These are phyloP conservation scores for Dimargaris xerosporica DNA, from an alignment of 192 early-diverging fungal species.

Conservation along the genomic window DNA sequence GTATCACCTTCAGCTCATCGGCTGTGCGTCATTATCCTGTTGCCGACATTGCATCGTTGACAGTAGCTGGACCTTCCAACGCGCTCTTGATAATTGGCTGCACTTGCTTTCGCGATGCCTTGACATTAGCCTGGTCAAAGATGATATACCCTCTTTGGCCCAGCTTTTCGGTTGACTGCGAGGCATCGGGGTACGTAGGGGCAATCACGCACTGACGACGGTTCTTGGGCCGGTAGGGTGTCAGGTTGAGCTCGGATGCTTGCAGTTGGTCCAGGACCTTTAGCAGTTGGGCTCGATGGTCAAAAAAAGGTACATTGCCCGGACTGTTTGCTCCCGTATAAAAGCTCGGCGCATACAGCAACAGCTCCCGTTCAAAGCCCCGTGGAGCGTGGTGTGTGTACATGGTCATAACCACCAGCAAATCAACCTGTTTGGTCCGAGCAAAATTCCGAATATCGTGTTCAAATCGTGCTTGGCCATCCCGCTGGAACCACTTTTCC, in stretches of 20 bases:
- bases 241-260: no score
- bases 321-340: no score
- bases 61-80: background rate
- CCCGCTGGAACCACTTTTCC: slow-evolving; percentile 27
- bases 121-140: background rate
- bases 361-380: background rate
- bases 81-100: background rate
- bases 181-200: no score
- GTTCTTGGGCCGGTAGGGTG: no score
- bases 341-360: background rate
- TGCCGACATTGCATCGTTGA: no score
- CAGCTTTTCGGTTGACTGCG: background rate
- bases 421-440: background rate
- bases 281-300: no score
- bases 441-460: background rate
- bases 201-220: no score
- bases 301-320: no score
- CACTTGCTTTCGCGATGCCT: slow-evolving; percentile 8
- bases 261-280: no score
- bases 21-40: no score
- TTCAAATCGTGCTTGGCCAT: slow-evolving; percentile 10
- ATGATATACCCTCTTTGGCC: background rate
- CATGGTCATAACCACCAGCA: slow-evolving; percentile 4
- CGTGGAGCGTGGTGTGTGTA: background rate
- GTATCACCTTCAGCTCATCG: no score